Percentiles rank a stretch among this genome's conserved stretches.
phyloP scores from a whole-genome alignment of 805 yeast species.

The Wickerhamomyces bovis region DNA sequence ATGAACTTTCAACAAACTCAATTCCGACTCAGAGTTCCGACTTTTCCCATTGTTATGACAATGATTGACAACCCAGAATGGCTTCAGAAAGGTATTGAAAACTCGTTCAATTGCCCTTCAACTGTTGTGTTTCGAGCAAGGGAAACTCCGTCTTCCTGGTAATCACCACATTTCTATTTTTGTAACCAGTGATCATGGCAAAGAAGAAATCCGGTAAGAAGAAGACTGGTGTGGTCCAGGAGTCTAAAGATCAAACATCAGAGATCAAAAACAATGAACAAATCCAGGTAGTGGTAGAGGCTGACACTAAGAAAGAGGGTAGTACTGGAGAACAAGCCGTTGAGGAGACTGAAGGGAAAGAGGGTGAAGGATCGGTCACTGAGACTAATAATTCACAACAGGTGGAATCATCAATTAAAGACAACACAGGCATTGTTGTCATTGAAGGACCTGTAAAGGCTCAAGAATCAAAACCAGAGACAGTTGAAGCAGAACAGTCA shows the following conservation, averaged over 20 bases:
- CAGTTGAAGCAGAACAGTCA: neutral
- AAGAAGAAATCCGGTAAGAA: slow-evolving; percentile 8
- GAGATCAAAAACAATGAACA: neutral
- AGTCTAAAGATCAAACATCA: neutral
- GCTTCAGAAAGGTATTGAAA: no score
- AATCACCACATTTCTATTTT: neutral
- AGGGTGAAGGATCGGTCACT: neutral
- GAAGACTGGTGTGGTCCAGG: neutral
- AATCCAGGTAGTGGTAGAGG: neutral
- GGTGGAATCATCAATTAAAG: neutral
- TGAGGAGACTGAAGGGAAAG: neutral
- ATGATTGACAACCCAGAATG: no score
- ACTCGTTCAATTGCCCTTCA: no score
- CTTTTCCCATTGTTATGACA: no score
- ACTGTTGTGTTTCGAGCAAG: no score
- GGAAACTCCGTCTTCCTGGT: no score
- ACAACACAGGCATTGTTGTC: neutral
- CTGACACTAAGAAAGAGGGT: neutral
- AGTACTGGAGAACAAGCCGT: neutral
- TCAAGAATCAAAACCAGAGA: neutral
- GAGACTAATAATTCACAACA: neutral
- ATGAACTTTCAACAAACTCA: no score
- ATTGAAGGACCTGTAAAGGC: neutral
- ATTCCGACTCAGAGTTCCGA: no score
- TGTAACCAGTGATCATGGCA: slow-evolving; percentile 6